These are phyloP conservation scores for Mycena polygramma DNA, from an alignment of 768 basidiomycete species.

Conservation along the genomic window DNA sequence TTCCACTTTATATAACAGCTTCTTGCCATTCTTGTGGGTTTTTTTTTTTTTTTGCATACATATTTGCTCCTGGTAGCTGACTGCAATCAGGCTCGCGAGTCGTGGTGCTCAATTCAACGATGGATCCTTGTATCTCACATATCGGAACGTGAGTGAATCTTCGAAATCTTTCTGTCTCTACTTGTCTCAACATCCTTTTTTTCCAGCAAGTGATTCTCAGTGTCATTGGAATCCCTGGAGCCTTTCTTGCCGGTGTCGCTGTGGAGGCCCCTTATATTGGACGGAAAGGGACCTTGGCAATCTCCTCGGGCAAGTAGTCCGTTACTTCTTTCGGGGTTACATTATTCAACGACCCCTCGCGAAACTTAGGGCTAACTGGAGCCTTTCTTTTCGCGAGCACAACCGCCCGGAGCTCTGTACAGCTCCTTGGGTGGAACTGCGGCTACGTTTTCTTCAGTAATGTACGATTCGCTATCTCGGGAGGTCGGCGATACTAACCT, in stretches of 20 bases:
- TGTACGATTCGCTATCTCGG: conserved; percentile 47
- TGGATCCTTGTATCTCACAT: conserved; percentile 76
- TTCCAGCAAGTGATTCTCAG: conserved; percentile 78
- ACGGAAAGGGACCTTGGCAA: conserved; percentile 73
- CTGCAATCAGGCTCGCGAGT: conserved; percentile 62
- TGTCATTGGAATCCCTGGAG: conserved; percentile 77
- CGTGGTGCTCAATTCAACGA: conserved; percentile 80
- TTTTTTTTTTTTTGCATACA: not conserved
- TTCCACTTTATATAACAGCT: conserved; percentile 63
- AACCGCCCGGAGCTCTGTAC: conserved; percentile 69
- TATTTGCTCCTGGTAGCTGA: not conserved
- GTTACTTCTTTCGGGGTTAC: conserved; percentile 36
- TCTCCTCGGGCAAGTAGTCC: conserved; percentile 68
- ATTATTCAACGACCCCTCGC: conserved; percentile 60
- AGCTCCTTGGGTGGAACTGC: conserved; percentile 81
- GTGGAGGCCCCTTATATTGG: conserved; percentile 77
- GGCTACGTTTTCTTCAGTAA: conserved; percentile 77
- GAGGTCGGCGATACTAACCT: conserved; percentile 5
- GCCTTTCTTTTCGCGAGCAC: conserved; percentile 82
- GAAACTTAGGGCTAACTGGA: conserved; percentile 76
- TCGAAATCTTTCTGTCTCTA: not conserved
- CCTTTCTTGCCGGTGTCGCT: conserved; percentile 77
- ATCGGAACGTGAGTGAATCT: conserved; percentile 68
- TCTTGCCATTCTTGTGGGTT: conserved; percentile 39
- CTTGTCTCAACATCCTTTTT: not conserved